A percentile compares a stretch with the other conserved stretches of the same genome.
These are phyloP conservation scores for Daedalea quercina DNA, from an alignment of 768 basidiomycete species.

Conservation along the genomic window DNA sequence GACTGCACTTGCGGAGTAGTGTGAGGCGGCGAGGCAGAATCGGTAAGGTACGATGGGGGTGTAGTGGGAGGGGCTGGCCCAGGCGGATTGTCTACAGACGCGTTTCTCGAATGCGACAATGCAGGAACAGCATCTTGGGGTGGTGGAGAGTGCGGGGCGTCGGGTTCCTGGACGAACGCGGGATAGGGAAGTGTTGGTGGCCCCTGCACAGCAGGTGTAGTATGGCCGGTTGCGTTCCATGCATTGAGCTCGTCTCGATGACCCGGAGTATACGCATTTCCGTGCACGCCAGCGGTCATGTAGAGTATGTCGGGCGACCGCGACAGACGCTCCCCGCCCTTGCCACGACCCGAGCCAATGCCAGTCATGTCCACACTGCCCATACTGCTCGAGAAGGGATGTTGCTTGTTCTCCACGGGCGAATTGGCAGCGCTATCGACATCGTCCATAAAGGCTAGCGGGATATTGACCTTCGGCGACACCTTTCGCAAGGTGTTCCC, in stretches of 20 bases:
- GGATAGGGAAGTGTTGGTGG: not conserved
- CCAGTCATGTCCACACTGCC: constrained; percentile 62
- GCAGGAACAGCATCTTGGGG: not conserved
- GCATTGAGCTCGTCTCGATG: constrained; percentile 10
- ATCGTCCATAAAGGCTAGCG: constrained; percentile 40
- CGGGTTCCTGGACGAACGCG: not conserved
- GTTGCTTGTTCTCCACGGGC: constrained; percentile 3
- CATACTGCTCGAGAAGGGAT: constrained; percentile 10
- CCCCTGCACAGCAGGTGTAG: not conserved
- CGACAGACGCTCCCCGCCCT: constrained; percentile 9
- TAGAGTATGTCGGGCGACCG: constrained; percentile 18
- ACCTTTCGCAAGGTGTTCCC: constrained; percentile 47
- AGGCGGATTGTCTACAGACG: not conserved
- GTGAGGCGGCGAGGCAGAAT: not conserved
- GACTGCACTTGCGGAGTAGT: not conserved
- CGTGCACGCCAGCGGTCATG: constrained; percentile 7
- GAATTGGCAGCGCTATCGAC: constrained; percentile 2
- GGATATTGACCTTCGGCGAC: constrained; percentile 56
- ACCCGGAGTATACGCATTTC: not conserved
- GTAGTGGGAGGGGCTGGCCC: not conserved
- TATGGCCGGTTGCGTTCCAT: constrained; percentile 10
- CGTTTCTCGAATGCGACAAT: not conserved
- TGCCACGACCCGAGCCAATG: constrained; percentile 35
- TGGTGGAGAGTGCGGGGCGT: not conserved
- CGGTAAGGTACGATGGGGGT: not conserved